Base-by-base conservation (phyloP, 2,329 filamentous ascomycete genomes). In the Calonectria naviculata region DNA sequence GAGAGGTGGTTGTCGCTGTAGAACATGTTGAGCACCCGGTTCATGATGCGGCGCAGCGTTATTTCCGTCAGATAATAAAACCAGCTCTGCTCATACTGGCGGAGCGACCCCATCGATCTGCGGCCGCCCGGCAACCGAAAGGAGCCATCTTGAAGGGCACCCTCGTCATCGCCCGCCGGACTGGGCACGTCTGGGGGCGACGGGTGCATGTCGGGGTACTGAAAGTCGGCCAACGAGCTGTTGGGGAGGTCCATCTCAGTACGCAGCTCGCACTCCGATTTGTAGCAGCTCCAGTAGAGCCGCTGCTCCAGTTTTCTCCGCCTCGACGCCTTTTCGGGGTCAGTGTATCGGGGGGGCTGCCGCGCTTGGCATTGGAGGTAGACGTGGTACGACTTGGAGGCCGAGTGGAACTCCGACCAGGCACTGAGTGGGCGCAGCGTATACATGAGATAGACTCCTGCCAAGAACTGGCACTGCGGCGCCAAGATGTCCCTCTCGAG, bases 41-140 rank as follows among this genome's bases (percentile, higher is more conserved):
- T 85, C 28, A 80, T 81, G 24, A 86, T 83, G 1, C 84, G 80
- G 4, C 84, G 77, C 4, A 85, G 76, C 0, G 84, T 82, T 56
- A 85, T 82, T 67, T 86, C 84, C 1, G 84, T 83, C 15, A 84
- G 78, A 67, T 86, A 86, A 71, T 85, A 85, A 73, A 82, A 84
- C 84, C 84, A 85, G 70, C 80, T 83, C 79, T 58, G 84, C 80
- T 68, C 83, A 77, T 73, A 71, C 15, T 71, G 67, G 17, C 34
- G 61, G 21, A 31, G 49, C 19, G 47, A 65, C 2, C 60, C 52
- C 29, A 31, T 38, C 4, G 67, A 34, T 38, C 52, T 60, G 13
- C 65, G 65, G 34, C 44, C 7, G 12, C 34, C 38, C 5, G 31
- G 26, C n/a, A 34, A 13, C 54, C 54, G 26, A 12, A 34, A 36